These are phyloP conservation scores for Epichloe sibirici DNA, from an alignment of 2,329 filamentous ascomycete genomes.

Conservation along the genomic window DNA sequence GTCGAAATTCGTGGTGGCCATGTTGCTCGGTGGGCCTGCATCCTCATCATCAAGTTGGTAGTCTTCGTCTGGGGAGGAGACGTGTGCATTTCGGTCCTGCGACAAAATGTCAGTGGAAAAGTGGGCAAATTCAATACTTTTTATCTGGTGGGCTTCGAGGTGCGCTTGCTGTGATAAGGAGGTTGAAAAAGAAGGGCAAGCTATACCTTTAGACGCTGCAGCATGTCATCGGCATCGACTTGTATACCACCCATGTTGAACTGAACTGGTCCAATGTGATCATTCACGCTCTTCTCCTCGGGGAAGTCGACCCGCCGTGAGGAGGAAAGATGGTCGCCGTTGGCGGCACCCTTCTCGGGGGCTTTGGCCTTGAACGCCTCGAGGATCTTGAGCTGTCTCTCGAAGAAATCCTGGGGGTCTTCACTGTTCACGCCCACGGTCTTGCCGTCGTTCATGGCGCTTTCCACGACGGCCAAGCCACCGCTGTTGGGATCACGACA, in stretches of 20 bases:
- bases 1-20: constrained; percentile 32
- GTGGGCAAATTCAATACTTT: no score
- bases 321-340: constrained; percentile 12
- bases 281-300: constrained; percentile 43
- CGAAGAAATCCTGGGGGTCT: constrained; percentile 67
- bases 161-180: neutral
- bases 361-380: constrained; percentile 49
- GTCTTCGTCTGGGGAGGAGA: constrained; percentile 27
- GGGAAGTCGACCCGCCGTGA: constrained; percentile 20
- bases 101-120: constrained; percentile 10
- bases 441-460: constrained; percentile 24
- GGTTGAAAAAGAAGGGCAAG: neutral
- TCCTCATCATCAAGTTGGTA: constrained; percentile 22
- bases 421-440: constrained; percentile 27
- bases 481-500: constrained; percentile 64
- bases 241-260: constrained; percentile 99
- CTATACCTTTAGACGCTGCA: constrained; percentile 67
- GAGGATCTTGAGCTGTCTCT: constrained; percentile 61
- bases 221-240: constrained; percentile 87
- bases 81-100: constrained; percentile 46
- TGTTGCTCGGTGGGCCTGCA: constrained; percentile 25
- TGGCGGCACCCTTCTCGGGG: constrained; percentile 28
- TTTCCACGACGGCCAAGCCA: constrained; percentile 30
- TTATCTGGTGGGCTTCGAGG: neutral
- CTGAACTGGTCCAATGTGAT: constrained; percentile 87